A percentile compares a stretch with the other conserved stretches of the same genome.
These are phyloP conservation scores for Chlorella sp. DNA, from an alignment of 139 green algal genomes.

Conservation along the genomic window DNA sequence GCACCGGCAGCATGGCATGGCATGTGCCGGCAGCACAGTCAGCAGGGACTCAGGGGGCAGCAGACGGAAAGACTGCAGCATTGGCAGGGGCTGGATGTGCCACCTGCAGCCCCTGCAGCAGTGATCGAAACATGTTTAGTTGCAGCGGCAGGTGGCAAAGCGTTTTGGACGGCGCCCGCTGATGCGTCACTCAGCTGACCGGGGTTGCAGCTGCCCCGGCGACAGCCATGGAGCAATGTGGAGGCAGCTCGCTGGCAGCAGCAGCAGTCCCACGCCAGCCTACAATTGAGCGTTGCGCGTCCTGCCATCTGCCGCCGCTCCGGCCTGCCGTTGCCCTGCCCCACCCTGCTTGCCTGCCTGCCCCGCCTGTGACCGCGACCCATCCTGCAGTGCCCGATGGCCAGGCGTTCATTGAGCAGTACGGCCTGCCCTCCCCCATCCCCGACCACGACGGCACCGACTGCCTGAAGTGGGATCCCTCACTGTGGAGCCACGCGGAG, in stretches of 20 bases:
- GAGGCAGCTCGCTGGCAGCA: background rate
- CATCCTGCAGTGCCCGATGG: conserved; percentile 29
- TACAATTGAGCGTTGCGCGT: background rate
- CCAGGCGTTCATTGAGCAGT: conserved; percentile 46
- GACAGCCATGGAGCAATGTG: too few species aligned
- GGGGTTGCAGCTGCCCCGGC: too few species aligned
- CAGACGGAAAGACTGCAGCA: too few species aligned
- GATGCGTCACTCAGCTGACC: too few species aligned
- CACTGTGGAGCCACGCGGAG: conserved; percentile 82
- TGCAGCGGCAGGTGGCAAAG: too few species aligned
- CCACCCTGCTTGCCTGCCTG: background rate
- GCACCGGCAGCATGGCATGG: background rate
- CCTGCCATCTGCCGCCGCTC: background rate
- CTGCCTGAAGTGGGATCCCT: conserved; percentile 87
- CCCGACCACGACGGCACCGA: conserved; percentile 90
- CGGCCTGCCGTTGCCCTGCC: background rate
- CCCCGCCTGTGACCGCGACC: background rate
- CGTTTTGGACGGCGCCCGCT: too few species aligned
- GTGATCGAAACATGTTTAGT: too few species aligned
- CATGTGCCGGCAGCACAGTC: too few species aligned
- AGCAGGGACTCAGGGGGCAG: too few species aligned
- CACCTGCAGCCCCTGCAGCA: background rate
- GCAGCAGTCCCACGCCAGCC: background rate
- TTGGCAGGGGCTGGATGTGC: background rate
- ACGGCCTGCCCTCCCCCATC: conserved; percentile 44